Conservation (phyloP, 768 basidiomycete genomes). For the Phlebiopsis gigantea region DNA sequence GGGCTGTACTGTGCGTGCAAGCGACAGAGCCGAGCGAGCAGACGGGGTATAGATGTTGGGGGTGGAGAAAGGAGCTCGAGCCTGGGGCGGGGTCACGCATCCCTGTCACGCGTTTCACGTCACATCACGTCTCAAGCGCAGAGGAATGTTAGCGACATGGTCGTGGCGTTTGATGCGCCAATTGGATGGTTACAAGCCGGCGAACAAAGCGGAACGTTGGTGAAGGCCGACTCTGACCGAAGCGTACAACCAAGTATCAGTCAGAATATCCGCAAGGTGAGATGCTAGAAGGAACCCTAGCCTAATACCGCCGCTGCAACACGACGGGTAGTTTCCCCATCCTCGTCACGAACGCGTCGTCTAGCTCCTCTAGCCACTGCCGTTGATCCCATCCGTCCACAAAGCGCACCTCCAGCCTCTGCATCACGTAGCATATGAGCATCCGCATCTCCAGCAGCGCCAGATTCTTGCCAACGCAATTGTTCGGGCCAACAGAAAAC, state of each 20-base stretch:
- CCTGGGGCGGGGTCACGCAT: neutral
- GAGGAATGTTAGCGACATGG: too few relatives aligned
- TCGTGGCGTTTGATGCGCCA: neutral
- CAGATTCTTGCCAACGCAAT: conserved; percentile 43
- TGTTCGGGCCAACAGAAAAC: conserved; percentile 44
- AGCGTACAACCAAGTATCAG: too few relatives aligned
- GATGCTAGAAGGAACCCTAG: too few relatives aligned
- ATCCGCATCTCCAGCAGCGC: conserved; percentile 34
- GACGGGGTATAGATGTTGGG: neutral
- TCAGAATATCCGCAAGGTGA: too few relatives aligned
- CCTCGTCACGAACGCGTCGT: conserved; percentile 22
- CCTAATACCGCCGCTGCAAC: conserved; percentile 2
- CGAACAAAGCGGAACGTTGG: too few relatives aligned
- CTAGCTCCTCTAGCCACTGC: conserved; percentile 29
- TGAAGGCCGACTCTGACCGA: too few relatives aligned
- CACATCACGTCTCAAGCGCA: neutral
- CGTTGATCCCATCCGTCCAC: conserved; percentile 15
- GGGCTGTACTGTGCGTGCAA: neutral
- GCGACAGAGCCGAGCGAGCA: neutral
- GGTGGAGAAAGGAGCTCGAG: neutral
- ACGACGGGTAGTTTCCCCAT: conserved; percentile 10
- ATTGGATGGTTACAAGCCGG: neutral
- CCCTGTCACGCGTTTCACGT: neutral
- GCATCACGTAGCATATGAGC: conserved; percentile 25
- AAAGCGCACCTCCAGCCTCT: conserved; percentile 18